Evolutionary conservation across 495 filamentous ascomycete species (phyloP), one percentile per base, ranked within the genome.

Genomic region (Penicillium crystallinum): DNA sequence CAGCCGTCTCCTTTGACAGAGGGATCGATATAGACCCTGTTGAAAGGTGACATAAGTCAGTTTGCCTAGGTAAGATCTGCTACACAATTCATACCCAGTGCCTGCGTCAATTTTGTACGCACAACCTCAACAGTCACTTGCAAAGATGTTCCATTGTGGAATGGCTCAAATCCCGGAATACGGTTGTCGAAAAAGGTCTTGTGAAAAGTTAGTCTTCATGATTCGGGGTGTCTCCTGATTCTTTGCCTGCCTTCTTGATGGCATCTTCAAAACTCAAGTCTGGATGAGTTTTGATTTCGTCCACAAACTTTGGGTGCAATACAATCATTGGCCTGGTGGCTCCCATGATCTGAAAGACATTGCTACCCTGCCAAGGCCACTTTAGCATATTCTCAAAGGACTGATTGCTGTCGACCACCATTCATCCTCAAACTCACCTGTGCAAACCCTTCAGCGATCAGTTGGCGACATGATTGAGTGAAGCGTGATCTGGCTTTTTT

Each of bases 101-200:
- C 68, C 48, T 76, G 76, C 9, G 77, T 81, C 17, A 81, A 53
- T 46, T 77, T 73, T 34, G 77, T 68, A 4, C 72, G 71, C 3
- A 77, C 71, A 10, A 62, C 42, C 33, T 75, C 56, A 15, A 69
- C 45, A 1, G 39, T 56, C 14, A 72, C 30, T 6, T 71, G 59
- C 21, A 64, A 55, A 9, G 67, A 54, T 1, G 57, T 63, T 14
- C 52, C 66, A 7, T 46, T 22, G 27, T 65, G 62, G 54, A 77
- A 73, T 6, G 70, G 62, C 27, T 80, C 72, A 42, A 81, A 77
- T 0, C 77, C 77, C 4, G 72, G 58, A 14, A 79, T 62, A 6
- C 69, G 65, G 3, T 65, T 59, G 6, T 56, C 53, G 48, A 67
- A 80, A 65, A 66, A 77, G 64, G 42, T 69, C 77, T 75, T 6